Conservation (phyloP, 306 rosid genomes). For the Leucaena leucocephala region DNA sequence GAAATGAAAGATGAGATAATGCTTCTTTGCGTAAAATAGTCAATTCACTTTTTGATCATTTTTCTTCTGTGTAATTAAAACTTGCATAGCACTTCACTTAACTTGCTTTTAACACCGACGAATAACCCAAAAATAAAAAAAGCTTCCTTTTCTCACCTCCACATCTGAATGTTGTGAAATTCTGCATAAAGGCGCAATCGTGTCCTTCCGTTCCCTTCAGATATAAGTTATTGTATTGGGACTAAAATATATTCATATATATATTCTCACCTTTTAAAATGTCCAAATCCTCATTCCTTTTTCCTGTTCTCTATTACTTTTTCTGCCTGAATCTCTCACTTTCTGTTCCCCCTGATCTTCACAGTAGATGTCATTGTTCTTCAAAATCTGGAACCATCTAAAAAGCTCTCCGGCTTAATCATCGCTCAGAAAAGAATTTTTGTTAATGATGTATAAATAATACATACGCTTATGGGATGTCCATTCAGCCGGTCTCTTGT, state of each 20-base stretch:
- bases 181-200: not conserved
- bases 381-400: not conserved
- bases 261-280: not conserved
- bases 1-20: conserved; percentile 8
- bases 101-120: not conserved
- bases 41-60: conserved; percentile 15
- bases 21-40: not conserved
- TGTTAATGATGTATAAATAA: not conserved
- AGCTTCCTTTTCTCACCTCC: not conserved
- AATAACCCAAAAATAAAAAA: too few species aligned
- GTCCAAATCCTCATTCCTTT: not conserved
- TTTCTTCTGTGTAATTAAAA: not conserved
- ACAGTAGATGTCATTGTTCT: conserved; percentile 2
- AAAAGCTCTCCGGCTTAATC: not conserved
- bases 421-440: not conserved
- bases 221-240: not conserved
- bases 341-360: conserved; percentile 5
- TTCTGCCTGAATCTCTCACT: not conserved
- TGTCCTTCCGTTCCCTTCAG: not conserved
- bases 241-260: not conserved
- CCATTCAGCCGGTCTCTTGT: not conserved
- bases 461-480: not conserved
- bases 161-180: not conserved
- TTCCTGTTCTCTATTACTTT: not conserved
- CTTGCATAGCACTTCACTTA: not conserved